phyloP scores from a whole-genome alignment of 495 filamentous ascomycete species.

The Podospora comata region DNA sequence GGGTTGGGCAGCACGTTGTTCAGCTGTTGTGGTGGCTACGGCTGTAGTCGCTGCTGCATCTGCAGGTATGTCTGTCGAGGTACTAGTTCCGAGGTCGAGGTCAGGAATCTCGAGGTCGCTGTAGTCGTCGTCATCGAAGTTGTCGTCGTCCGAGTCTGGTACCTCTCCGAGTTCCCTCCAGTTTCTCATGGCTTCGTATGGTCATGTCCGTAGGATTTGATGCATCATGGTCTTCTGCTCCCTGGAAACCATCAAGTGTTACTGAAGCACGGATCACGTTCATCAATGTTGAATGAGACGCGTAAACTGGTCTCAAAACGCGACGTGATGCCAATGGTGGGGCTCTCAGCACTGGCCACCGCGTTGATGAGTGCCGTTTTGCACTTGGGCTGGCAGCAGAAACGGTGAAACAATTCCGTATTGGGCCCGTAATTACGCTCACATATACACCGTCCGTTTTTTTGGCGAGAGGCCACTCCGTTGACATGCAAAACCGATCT shows the following conservation, averaged over 20 bases:
- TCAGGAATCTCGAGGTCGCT: constrained; percentile 21
- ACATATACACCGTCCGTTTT: not conserved
- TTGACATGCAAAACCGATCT: not conserved
- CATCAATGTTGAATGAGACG: constrained; percentile 10
- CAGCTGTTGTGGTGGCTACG: constrained; percentile 12
- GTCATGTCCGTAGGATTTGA: constrained; percentile 28
- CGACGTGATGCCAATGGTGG: constrained; percentile 27
- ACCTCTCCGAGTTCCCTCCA: constrained; percentile 59
- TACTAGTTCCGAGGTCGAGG: not conserved
- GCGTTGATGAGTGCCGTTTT: not conserved
- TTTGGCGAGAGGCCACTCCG: not conserved
- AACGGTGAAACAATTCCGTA: not conserved
- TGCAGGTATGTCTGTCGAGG: not conserved
- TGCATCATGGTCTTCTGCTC: constrained; percentile 11
- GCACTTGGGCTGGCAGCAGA: not conserved
- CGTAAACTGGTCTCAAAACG: constrained; percentile 25
- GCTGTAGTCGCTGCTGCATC: not conserved
- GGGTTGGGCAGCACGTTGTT: constrained; percentile 6
- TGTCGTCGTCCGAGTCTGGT: constrained; percentile 56
- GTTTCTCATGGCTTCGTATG: constrained; percentile 43
- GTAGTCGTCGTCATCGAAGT: constrained; percentile 41
- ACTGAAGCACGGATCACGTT: not conserved
- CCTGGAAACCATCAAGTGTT: not conserved
- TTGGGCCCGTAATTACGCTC: not conserved
- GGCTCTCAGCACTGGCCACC: constrained; percentile 8